phyloP scores from a whole-genome alignment of 2,329 filamentous ascomycete genomes.

The Aspergillus ustus region DNA sequence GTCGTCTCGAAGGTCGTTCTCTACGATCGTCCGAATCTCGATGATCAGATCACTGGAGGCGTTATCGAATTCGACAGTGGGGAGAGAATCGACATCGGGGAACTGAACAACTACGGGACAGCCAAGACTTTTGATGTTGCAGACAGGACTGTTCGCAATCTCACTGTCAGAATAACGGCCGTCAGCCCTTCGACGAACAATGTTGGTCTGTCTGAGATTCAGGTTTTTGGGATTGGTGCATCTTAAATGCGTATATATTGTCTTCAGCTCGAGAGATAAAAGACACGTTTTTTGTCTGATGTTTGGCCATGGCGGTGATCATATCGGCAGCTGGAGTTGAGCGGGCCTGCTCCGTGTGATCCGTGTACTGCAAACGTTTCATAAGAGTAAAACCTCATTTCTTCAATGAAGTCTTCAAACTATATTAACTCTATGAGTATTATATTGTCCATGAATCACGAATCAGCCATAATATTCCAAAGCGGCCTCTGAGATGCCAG shows the following conservation, averaged over 20 bases:
- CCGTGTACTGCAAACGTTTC: no score
- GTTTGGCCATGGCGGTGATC: not conserved
- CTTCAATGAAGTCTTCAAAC: not conserved
- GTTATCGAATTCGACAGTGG: conserved; percentile 14
- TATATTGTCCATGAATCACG: not conserved
- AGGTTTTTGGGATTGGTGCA: conserved; percentile 6
- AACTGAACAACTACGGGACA: conserved; percentile 12
- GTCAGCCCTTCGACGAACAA: conserved; percentile 15
- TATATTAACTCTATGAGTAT: not conserved
- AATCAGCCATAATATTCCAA: not conserved
- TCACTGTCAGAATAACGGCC: conserved; percentile 14
- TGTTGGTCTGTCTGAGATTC: conserved; percentile 16
- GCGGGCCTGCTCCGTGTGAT: not conserved
- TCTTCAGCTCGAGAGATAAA: not conserved
- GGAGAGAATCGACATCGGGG: not conserved
- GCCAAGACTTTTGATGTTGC: conserved; percentile 3
- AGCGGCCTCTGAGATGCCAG: no score
- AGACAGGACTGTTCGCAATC: not conserved
- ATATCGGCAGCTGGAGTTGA: not conserved
- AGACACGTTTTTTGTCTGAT: not conserved
- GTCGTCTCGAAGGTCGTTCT: conserved; percentile 8
- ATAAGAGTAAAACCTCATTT: not conserved
- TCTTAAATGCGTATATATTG: not conserved
- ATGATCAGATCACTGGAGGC: conserved; percentile 15
- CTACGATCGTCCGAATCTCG: conserved; percentile 16